Evolutionary conservation across 202 grass and related monocot species (phyloP).

Genomic region (Musa balbisiana): DNA sequence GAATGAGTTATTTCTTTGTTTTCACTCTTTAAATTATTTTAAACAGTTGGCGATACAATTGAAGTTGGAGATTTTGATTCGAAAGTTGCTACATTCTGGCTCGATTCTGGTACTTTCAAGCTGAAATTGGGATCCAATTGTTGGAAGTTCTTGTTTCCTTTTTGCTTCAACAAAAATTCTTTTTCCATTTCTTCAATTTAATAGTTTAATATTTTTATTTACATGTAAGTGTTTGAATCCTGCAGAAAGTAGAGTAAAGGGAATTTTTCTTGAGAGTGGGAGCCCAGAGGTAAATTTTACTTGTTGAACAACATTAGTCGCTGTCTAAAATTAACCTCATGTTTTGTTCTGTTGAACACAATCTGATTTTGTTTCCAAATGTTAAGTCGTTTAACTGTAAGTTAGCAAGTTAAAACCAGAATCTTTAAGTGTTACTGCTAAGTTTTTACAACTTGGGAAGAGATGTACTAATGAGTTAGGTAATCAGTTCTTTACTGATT

Average conservation of each 20-base stretch:
- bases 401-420: too few species aligned
- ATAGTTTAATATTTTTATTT: background rate
- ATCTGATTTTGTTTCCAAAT: background rate
- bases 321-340: background rate
- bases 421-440: too few species aligned
- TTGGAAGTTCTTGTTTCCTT: background rate
- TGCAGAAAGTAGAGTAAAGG: constrained; percentile 81
- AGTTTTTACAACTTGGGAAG: too few species aligned
- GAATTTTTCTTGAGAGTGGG: constrained; percentile 96
- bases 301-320: background rate
- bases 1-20: constrained; percentile 3
- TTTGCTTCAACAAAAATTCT: background rate
- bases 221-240: background rate
- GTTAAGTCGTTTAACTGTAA: too few species aligned
- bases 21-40: constrained; percentile 20
- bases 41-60: constrained; percentile 75
- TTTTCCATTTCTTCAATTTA: constrained; percentile 20
- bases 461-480: too few species aligned
- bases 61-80: constrained; percentile 87
- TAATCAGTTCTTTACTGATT: too few species aligned
- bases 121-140: background rate
- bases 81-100: constrained; percentile 81
- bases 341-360: background rate
- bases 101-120: constrained; percentile 55
- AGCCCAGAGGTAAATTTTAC: constrained; percentile 50